Evolutionary conservation across 2,329 filamentous ascomycete species (phyloP).

Genomic region (Apiospora saccharicola): DNA sequence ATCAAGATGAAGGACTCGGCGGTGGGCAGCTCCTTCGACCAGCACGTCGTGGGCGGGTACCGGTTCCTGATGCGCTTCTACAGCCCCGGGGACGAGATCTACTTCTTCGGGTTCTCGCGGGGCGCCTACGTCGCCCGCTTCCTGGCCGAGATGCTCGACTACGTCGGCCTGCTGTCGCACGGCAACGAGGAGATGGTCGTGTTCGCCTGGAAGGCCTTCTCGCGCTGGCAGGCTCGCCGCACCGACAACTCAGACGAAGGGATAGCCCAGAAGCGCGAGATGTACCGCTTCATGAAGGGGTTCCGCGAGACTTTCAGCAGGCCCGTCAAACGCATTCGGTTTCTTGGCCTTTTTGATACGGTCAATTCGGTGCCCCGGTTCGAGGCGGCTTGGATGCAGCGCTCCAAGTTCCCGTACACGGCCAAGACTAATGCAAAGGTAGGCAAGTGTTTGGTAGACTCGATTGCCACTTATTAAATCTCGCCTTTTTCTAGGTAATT

Average conservation of each 20-base stretch:
- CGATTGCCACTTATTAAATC: background rate
- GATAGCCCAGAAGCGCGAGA: slow-evolving; percentile 61
- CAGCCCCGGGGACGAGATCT: slow-evolving; percentile 68
- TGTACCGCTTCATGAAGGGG: slow-evolving; percentile 78
- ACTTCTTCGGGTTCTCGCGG: slow-evolving; percentile 77
- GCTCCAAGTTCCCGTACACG: slow-evolving; percentile 77
- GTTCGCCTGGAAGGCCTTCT: slow-evolving; percentile 85
- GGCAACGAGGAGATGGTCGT: slow-evolving; percentile 87
- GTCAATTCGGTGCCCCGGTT: slow-evolving; percentile 83
- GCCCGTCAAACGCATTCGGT: slow-evolving; percentile 75
- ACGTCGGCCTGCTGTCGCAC: slow-evolving; percentile 78
- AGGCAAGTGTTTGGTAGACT: slow-evolving; percentile 19
- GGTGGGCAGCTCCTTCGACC: slow-evolving; percentile 79
- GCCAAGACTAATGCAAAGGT: slow-evolving; percentile 61
- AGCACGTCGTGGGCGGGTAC: slow-evolving; percentile 85
- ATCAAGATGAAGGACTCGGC: slow-evolving; percentile 80
- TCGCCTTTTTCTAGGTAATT: slow-evolving; percentile 53
- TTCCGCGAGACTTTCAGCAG: slow-evolving; percentile 84
- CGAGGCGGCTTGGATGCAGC: slow-evolving; percentile 79
- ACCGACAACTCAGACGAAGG: slow-evolving; percentile 52
- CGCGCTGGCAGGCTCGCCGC: slow-evolving; percentile 72
- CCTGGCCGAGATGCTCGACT: slow-evolving; percentile 84
- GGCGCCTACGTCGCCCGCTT: slow-evolving; percentile 79
- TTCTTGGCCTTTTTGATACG: slow-evolving; percentile 82
- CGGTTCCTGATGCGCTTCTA: slow-evolving; percentile 81